Percentiles rank a stretch among this genome's conserved stretches.
These are phyloP conservation scores for Raffaelea ambrosiae DNA, from an alignment of 2,329 filamentous ascomycete species.

Conservation along the genomic window DNA sequence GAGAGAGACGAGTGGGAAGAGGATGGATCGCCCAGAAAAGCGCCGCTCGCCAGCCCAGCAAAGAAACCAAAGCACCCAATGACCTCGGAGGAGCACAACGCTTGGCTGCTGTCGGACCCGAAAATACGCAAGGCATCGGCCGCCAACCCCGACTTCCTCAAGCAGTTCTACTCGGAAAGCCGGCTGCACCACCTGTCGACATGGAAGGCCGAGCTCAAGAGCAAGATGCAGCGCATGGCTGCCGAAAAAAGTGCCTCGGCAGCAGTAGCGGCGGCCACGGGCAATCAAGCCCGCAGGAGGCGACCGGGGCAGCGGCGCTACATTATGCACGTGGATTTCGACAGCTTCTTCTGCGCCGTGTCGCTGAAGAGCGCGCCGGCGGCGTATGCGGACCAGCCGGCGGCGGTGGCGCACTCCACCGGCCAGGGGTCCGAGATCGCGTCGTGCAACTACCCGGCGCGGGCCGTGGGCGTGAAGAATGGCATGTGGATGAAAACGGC, in stretches of 20 bases:
- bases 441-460: slow-evolving; percentile 91
- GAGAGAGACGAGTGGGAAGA: neutral
- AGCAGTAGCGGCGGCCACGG: no score
- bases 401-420: slow-evolving; percentile 79
- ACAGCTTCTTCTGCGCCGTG: slow-evolving; percentile 95
- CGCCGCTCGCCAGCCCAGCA: neutral
- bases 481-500: slow-evolving; percentile 99
- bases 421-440: slow-evolving; percentile 90
- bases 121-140: slow-evolving; percentile 81
- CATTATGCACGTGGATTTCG: slow-evolving; percentile 93
- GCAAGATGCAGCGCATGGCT: slow-evolving; percentile 73
- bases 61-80: slow-evolving; percentile 24
- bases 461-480: slow-evolving; percentile 81
- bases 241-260: slow-evolving; percentile 51
- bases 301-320: slow-evolving; percentile 64
- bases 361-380: slow-evolving; percentile 70
- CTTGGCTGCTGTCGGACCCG: slow-evolving; percentile 73
- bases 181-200: slow-evolving; percentile 89
- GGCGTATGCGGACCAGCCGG: slow-evolving; percentile 67
- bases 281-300: no score
- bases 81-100: slow-evolving; percentile 91
- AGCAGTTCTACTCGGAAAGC: slow-evolving; percentile 92
- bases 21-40: neutral
- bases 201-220: slow-evolving; percentile 93
- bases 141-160: slow-evolving; percentile 85